These are phyloP conservation scores for Metarhizium sp. DNA, from an alignment of 2,329 filamentous ascomycete species.

Conservation along the genomic window DNA sequence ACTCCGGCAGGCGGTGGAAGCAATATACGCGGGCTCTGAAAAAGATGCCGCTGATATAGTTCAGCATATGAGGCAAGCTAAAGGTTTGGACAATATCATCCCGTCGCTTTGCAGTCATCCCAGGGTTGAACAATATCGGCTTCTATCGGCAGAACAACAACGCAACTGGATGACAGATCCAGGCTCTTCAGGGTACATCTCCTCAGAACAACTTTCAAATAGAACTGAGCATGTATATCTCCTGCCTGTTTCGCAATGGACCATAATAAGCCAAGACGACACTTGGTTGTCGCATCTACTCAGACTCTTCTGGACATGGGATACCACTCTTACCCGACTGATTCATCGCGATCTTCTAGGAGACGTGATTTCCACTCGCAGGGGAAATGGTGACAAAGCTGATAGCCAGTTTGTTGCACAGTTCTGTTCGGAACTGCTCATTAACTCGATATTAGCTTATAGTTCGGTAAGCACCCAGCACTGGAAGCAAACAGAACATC, in stretches of 20 bases:
- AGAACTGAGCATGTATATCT: background rate
- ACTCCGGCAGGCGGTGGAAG: background rate
- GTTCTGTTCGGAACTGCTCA: conserved; percentile 15
- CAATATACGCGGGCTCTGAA: background rate
- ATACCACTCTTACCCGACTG: conserved; percentile 9
- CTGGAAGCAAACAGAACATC: background rate
- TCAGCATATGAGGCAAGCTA: background rate
- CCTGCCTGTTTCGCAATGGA: conserved; percentile 14
- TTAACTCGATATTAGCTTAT: conserved; percentile 14
- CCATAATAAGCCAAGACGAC: conserved; percentile 9
- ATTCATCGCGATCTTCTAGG: conserved; percentile 11
- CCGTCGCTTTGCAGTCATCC: background rate
- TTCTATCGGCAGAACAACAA: background rate
- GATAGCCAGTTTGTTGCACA: background rate
- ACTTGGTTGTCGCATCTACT: conserved; percentile 9
- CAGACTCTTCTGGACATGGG: conserved; percentile 16
- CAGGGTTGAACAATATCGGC: background rate
- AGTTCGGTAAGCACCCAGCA: conserved; percentile 8
- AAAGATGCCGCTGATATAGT: background rate
- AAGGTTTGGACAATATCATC: background rate
- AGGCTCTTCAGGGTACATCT: background rate
- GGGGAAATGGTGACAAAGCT: background rate
- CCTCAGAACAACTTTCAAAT: background rate
- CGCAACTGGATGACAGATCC: background rate
- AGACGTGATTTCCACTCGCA: conserved; percentile 5